Evolutionary conservation across 2,329 filamentous ascomycete genomes (phyloP).

Genomic region (Aspergillus clavatus): DNA sequence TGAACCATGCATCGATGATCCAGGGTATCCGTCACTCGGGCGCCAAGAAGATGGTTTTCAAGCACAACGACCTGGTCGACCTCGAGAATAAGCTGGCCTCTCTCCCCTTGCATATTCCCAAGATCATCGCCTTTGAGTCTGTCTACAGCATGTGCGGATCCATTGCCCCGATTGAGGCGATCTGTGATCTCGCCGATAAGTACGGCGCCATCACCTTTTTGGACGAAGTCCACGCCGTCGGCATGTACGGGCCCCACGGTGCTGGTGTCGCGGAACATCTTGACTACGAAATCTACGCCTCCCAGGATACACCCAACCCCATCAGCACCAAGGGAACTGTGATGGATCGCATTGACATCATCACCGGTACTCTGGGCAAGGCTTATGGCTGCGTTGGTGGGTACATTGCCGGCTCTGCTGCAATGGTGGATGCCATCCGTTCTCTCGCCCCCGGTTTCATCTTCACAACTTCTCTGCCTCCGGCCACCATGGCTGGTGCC

Average conservation of each 20-base stretch:
- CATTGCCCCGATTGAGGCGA: slow-evolving; percentile 90
- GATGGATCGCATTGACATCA: slow-evolving; percentile 96
- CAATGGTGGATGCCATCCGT: slow-evolving; percentile 85
- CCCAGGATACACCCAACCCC: slow-evolving; percentile 56
- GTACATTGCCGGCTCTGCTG: slow-evolving; percentile 86
- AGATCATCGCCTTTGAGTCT: slow-evolving; percentile 98
- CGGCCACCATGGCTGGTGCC: slow-evolving; percentile 94
- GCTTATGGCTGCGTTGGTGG: slow-evolving; percentile 96
- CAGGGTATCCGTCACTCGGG: slow-evolving; percentile 97
- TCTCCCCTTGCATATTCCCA: slow-evolving; percentile 76
- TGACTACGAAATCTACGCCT: slow-evolving; percentile 80
- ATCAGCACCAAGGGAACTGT: slow-evolving; percentile 62
- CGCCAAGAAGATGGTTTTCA: slow-evolving; percentile 96
- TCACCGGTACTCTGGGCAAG: slow-evolving; percentile 94
- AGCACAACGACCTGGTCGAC: slow-evolving; percentile 93
- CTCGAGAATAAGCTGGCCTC: slow-evolving; percentile 88
- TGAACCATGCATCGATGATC: slow-evolving; percentile 99
- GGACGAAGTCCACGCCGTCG: slow-evolving; percentile 97
- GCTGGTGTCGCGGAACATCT: slow-evolving; percentile 96
- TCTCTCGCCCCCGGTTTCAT: slow-evolving; percentile 97
- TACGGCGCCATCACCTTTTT: slow-evolving; percentile 97
- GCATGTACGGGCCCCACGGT: slow-evolving; percentile 96
- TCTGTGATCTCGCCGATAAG: slow-evolving; percentile 94
- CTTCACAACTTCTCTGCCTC: slow-evolving; percentile 94
- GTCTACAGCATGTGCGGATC: slow-evolving; percentile 99